Base-by-base conservation (phyloP, 2,329 filamentous ascomycete species). In the Sclerotinia subarctica region DNA sequence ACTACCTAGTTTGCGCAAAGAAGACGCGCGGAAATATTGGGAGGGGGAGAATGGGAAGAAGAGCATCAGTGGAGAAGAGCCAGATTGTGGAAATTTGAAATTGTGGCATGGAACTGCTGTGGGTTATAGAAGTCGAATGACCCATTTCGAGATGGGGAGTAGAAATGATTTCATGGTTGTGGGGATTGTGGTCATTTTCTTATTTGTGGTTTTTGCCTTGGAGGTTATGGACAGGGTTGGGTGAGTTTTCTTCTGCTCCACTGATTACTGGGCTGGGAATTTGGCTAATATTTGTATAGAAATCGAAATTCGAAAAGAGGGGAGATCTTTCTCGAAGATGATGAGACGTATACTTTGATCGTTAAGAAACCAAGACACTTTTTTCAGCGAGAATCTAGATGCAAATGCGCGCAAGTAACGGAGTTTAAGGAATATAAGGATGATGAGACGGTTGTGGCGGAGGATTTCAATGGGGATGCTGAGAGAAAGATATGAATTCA, bases 141-240 rank as follows among this genome's bases (percentile, higher is more conserved):
- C 66, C 19, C 49, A 70, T 51, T 67, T 70, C 15, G 51, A 42
- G 15, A 64, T n/a, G 59, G 42, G 29, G 17, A 49, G 47, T 24
- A 66, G 72, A 24, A 70, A 73, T 46, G 75, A 76, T 70, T 63
- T 75, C n/a, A 58, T 76, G 51, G 73, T 76, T 10, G 74, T 76
- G 8, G 74, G 72, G 0, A 73, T 76, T 35, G 75, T 76, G 32
- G 35, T 76, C 1, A 32, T 76, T 2, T 76, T 76, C 52, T 52
- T 76, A 35, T 52, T 68, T 3, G 70, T 72, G 7, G 74, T 67
- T 21, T 62, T 32, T 52, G 46, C 29, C 1, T 42, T 76, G 1
- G 68, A 75, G 7, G 64, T 70, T 29, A 47, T 74, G 44, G 75
- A 76, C 51, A 69, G 42, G n/a, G 35, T 47, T 64, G 58, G 51